phyloP scores from a whole-genome alignment of 2,329 filamentous ascomycete genomes.

The Stachybotrys chlorohalonatus region DNA sequence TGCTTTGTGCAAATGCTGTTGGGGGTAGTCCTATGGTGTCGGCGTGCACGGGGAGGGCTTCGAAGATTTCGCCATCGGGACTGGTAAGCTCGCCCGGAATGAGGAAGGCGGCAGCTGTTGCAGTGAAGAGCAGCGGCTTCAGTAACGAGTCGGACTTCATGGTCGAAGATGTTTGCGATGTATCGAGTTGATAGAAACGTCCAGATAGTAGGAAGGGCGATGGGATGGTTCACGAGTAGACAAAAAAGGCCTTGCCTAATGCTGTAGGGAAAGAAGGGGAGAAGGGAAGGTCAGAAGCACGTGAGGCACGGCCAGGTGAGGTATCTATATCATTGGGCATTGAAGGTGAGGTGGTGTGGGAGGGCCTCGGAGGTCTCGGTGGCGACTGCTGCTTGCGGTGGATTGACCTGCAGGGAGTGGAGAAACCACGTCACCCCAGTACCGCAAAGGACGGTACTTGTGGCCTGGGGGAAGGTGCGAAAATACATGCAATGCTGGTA shows the following conservation, averaged over 20 bases:
- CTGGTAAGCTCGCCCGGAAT: constrained; percentile 36
- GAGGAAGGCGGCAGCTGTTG: constrained; percentile 37
- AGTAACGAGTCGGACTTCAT: constrained; percentile 18
- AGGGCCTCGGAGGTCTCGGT: not conserved
- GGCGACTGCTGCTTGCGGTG: not conserved
- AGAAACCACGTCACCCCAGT: not conserved
- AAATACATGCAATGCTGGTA: too few species aligned
- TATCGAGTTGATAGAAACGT: not conserved
- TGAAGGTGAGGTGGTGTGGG: not conserved
- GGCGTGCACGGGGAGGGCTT: constrained; percentile 25
- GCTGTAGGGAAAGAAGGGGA: not conserved
- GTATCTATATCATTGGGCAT: not conserved
- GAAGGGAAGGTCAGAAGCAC: not conserved
- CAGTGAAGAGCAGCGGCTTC: constrained; percentile 21
- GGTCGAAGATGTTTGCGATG: not conserved
- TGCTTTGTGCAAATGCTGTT: constrained; percentile 22
- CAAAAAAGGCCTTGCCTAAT: not conserved
- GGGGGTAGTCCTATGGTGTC: constrained; percentile 27
- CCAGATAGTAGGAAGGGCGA: too few species aligned
- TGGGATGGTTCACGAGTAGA: too few species aligned
- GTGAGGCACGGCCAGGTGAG: not conserved
- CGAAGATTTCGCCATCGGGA: constrained; percentile 32
- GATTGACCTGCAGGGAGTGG: not conserved
- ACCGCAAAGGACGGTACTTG: not conserved
- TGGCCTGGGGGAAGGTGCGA: too few species aligned